phyloP scores from a whole-genome alignment of 2,329 filamentous ascomycete species.

The Cercospora canescens region DNA sequence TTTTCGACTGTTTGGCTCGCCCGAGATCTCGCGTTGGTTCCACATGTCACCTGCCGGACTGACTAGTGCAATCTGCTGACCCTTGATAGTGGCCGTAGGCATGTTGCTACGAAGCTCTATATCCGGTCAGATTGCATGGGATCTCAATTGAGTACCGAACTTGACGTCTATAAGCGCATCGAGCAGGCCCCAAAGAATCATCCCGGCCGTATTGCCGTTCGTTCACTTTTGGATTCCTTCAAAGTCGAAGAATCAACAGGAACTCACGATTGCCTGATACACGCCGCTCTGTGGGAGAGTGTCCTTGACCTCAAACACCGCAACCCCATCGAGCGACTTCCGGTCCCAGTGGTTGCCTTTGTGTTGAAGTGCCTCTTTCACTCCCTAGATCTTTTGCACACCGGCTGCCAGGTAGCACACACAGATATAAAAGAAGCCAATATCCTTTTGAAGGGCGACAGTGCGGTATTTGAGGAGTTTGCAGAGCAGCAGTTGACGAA shows the following conservation, averaged over 20 bases:
- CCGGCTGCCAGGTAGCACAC: neutral
- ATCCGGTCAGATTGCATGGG: neutral
- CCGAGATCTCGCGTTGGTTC: constrained; percentile 11
- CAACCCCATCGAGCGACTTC: neutral
- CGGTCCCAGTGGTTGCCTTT: neutral
- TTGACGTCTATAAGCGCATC: neutral
- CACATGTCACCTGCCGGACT: neutral
- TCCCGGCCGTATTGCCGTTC: neutral
- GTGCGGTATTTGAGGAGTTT: neutral
- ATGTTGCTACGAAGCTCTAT: neutral
- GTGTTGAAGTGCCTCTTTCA: neutral
- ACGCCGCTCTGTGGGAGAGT: neutral
- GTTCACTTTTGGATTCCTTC: neutral
- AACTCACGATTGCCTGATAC: constrained; percentile 20
- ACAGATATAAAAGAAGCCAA: neutral
- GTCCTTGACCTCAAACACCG: neutral
- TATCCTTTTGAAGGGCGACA: neutral
- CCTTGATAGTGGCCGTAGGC: neutral
- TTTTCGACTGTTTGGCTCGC: constrained; percentile 16
- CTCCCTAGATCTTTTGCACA: constrained; percentile 1
- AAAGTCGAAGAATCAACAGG: neutral
- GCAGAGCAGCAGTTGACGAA: neutral
- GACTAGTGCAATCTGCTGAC: neutral
- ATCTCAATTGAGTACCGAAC: neutral
- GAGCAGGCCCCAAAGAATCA: neutral